A percentile compares a stretch with the other conserved stretches of the same genome.
These are phyloP conservation scores for Coniochaeta sp. DNA, from an alignment of 2,329 filamentous ascomycete genomes.

Conservation along the genomic window DNA sequence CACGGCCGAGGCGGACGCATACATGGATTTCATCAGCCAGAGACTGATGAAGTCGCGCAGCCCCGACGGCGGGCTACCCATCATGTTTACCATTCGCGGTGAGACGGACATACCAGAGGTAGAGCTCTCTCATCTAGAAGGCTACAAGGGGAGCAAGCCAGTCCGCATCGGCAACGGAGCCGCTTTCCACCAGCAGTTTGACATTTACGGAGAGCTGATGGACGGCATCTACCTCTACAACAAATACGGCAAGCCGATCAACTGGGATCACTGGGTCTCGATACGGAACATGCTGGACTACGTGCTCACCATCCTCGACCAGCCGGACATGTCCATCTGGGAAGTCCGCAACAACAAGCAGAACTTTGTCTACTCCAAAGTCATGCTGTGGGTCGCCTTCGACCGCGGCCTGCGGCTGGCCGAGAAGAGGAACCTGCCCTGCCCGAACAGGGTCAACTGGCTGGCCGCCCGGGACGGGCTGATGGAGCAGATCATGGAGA, in stretches of 20 bases:
- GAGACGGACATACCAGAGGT: slow-evolving; percentile 66
- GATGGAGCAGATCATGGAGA: slow-evolving; percentile 73
- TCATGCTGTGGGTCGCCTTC: slow-evolving; percentile 78
- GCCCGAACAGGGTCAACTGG: slow-evolving; percentile 62
- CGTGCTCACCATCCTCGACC: slow-evolving; percentile 57
- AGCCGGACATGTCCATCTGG: slow-evolving; percentile 78
- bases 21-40: slow-evolving; percentile 71
- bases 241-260: slow-evolving; percentile 69
- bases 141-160: slow-evolving; percentile 62
- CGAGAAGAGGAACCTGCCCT: slow-evolving; percentile 69
- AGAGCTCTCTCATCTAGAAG: slow-evolving; percentile 62
- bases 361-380: slow-evolving; percentile 73
- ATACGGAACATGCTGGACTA: slow-evolving; percentile 66
- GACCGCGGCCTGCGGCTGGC: slow-evolving; percentile 66
- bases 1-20: slow-evolving; percentile 66
- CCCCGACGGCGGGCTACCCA: slow-evolving; percentile 57
- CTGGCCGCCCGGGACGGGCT: slow-evolving; percentile 56
- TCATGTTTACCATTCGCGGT: slow-evolving; percentile 76
- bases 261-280: slow-evolving; percentile 69
- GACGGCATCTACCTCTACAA: slow-evolving; percentile 73
- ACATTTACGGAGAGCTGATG: slow-evolving; percentile 74
- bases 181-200: slow-evolving; percentile 68
- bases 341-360: slow-evolving; percentile 70
- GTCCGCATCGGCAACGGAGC: slow-evolving; percentile 74
- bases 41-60: slow-evolving; percentile 56